Evolutionary conservation across 1,139 yeast species (phyloP), one percentile per base, ranked within the genome.

Genomic region (Nakaseomyces kungkrabaensis): DNA sequence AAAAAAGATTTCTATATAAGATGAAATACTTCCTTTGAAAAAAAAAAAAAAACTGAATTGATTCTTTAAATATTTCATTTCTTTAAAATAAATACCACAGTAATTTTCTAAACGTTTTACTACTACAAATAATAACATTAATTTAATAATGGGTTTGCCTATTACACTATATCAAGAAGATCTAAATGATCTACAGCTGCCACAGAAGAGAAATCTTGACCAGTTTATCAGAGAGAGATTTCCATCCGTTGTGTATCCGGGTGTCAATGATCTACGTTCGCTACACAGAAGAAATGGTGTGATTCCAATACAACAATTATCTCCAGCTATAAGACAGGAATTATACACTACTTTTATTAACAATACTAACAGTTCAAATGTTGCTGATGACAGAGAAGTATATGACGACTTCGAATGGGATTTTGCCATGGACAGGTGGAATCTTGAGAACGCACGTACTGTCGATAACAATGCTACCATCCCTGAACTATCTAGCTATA

Each of bases 121-220:
- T 17, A 17, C 22, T 17, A 17, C 3, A 17, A 17, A 17, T 17
- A 17, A 17, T 17, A 17, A 17, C 22, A 17, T 17, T 17, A 29
- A 29, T 8, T 5, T 6, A 17, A 37, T 17, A 25, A 40, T 40
- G 43, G 43, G 43, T 40, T n/a, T 40, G 22, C 43, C 43, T 25
- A 40, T 40, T 25, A 40, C 32, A 10, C 32, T 40, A 25, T 40
- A 40, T 32, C 43, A 40, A 32, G 43, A 40, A 26, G 43, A 40
- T 32, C 7, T 40, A n/a, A 40, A 40, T n/a, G 31, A 13, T n/a
- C 32, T 40, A 5, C 32, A 40, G 13, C 22, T 25, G 9, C 43
- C 43, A 3, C 32, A 40, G 22, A 40, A 40, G 32, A 40, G 43
- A 25, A 40, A 26, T 26, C 32, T 40, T 10, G 43, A 40, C 32